Evolutionary conservation across 306 rosid genomes (phyloP), one percentile per base, ranked within the genome.

Genomic region (Cajanus cajan): DNA sequence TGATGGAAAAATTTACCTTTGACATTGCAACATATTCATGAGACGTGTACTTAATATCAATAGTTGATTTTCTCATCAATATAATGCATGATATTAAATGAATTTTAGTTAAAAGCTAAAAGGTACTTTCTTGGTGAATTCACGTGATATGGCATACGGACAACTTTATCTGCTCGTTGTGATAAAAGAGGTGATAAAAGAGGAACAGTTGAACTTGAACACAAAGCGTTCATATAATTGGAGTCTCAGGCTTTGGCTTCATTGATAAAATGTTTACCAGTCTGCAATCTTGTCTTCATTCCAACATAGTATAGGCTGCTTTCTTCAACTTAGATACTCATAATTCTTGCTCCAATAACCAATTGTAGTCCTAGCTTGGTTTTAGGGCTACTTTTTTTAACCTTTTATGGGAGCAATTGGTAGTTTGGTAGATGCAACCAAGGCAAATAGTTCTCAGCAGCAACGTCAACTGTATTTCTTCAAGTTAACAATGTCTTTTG

Each of bases 361-460:
- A 31, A 6, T 40, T 36, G 11, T 44, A 45, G 63, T 28, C 10
- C 7, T 13, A 11, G 10, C 9, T 62, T 31, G 25, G 19, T 24
- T 12, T 50, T 34, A 18, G 47, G 28, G 10, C 68, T 19, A 43
- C 41, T 8, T 6, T 74, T 78, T 63, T 77, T 44, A 13, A 62
- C 63, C 33, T 55, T 79, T 70, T 13, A 16, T 0, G 6, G 24
- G 47, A 55, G 54, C 24, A 40, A 41, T 33, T 21, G 51, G 24
- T 51, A 48, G 52, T n/a, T 50, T 47, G 73, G 54, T 77, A 62
- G 82, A 78, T 72, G 80, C 72, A 65, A 64, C 59, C 86, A 9
- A 83, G 47, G 76, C 63, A 82, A 71, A 71, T 24, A 11, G 55
- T 43, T 63, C 11, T 63, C 55, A 63, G 15, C 11, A 50, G 8